A percentile compares a stretch with the other conserved stretches of the same genome.
These are phyloP conservation scores for Glycine latifolia DNA, from an alignment of 306 rosid species.

Conservation along the genomic window DNA sequence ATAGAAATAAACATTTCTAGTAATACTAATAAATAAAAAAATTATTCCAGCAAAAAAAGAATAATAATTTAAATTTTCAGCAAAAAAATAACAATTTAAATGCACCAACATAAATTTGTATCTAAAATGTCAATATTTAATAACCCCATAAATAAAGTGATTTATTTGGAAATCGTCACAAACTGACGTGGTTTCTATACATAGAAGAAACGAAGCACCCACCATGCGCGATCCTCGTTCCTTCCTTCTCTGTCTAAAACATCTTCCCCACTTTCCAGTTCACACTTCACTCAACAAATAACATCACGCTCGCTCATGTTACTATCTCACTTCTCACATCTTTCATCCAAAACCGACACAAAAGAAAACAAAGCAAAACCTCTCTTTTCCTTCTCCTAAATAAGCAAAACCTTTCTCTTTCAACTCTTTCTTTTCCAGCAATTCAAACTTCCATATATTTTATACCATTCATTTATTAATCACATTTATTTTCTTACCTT, in stretches of 20 bases:
- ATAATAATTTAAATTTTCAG: no score
- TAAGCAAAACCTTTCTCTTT: background rate
- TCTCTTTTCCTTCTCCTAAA: background rate
- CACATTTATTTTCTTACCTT: background rate
- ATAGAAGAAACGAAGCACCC: background rate
- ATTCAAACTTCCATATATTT: slow-evolving; percentile 1
- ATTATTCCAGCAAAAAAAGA: no score
- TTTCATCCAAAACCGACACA: slow-evolving; percentile 6
- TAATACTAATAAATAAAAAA: no score
- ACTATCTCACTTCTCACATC: background rate
- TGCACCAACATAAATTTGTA: no score
- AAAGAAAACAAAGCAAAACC: background rate
- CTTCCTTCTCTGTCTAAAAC: slow-evolving; percentile 2
- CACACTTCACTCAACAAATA: background rate
- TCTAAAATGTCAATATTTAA: no score
- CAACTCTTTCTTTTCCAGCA: background rate
- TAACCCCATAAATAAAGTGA: background rate
- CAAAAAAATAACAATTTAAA: no score
- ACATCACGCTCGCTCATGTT: background rate
- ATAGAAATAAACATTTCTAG: no score
- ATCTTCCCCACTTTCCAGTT: slow-evolving; percentile 4
- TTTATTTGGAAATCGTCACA: slow-evolving; percentile 13
- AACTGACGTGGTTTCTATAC: background rate
- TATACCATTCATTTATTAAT: background rate
- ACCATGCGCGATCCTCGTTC: background rate